These are phyloP conservation scores for Bifiguratus adelaidae DNA, from an alignment of 192 early-diverging fungal genomes.

Conservation along the genomic window DNA sequence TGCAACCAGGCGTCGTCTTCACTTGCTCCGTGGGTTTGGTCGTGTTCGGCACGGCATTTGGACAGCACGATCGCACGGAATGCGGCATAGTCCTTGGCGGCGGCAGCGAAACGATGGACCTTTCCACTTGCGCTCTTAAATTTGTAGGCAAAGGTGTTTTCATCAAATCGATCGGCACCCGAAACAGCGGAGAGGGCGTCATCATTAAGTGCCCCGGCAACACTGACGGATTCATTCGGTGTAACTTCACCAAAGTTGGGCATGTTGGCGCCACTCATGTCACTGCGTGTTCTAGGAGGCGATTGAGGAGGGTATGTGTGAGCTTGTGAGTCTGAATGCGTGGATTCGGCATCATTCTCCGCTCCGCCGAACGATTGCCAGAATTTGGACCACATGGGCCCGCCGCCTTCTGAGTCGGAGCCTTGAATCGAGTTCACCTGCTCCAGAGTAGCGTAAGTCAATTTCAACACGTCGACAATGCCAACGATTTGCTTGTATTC, in stretches of 20 bases:
- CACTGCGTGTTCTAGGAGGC: conserved; percentile 1
- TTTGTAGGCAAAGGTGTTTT: conserved; percentile 43
- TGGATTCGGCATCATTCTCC: conserved; percentile 26
- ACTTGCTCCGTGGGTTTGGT: conserved; percentile 19
- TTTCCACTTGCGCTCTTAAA: conserved; percentile 44
- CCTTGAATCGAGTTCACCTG: conserved; percentile 46
- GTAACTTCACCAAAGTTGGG: conserved; percentile 39
- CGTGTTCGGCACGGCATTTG: conserved; percentile 33
- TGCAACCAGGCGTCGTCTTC: conserved; percentile 18
- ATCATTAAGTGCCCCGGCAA: conserved; percentile 32
- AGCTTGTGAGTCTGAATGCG: conserved; percentile 18
- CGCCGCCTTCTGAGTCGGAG: conserved; percentile 17
- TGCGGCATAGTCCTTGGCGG: conserved; percentile 28
- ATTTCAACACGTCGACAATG: conserved; percentile 66
- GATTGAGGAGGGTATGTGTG: conserved; percentile 5
- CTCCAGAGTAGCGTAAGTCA: conserved; percentile 69
- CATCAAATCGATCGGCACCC: conserved; percentile 20
- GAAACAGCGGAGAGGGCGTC: conserved; percentile 9
- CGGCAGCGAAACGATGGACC: conserved; percentile 55
- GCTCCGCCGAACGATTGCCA: conserved; percentile 26
- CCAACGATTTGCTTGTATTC: conserved; percentile 56
- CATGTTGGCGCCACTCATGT: conserved; percentile 6
- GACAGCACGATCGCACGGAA: conserved; percentile 40
- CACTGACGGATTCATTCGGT: conserved; percentile 41
- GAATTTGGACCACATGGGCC: conserved; percentile 33